Conservation (phyloP, 108 stramenopile genomes). For the Discostella stelligeroides region DNA sequence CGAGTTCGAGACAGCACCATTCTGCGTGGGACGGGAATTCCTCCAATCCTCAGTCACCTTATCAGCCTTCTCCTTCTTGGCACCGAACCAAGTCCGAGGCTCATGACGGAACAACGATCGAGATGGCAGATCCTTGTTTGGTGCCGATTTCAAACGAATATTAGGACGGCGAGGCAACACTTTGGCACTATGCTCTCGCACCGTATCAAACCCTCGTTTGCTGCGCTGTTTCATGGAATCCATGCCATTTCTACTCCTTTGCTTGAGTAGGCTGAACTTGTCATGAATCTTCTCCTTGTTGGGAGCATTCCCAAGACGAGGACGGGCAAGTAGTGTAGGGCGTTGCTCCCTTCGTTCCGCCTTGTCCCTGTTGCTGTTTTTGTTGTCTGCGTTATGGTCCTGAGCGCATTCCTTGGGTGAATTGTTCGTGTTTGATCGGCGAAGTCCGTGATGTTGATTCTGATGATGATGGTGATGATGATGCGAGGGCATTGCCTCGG, state of each 20-base stretch:
- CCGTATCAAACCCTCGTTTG: not conserved
- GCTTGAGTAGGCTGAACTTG: too few relatives aligned
- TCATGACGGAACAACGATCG: constrained; percentile 10
- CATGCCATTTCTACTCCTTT: not conserved
- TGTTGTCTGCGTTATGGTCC: too few relatives aligned
- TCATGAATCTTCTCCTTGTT: not conserved
- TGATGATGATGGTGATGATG: too few relatives aligned
- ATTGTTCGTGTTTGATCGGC: too few relatives aligned
- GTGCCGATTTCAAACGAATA: not conserved
- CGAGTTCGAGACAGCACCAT: not conserved
- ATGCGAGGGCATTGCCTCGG: too few relatives aligned
- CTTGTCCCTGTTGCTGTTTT: too few relatives aligned
- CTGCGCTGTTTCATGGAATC: not conserved
- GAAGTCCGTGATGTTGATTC: too few relatives aligned
- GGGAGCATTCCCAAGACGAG: too few relatives aligned
- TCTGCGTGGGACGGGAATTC: not conserved
- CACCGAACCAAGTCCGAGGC: constrained; percentile 17
- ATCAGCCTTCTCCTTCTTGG: constrained; percentile 3
- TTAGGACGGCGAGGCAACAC: not conserved
- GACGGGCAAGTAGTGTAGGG: not conserved
- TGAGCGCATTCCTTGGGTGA: too few relatives aligned
- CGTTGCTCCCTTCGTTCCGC: too few relatives aligned
- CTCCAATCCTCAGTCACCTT: constrained; percentile 17
- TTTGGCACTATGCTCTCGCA: not conserved
- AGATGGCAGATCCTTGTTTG: not conserved